Evolutionary conservation across 2,329 filamentous ascomycete genomes (phyloP).

Genomic region (Metarhizium guizhouense): DNA sequence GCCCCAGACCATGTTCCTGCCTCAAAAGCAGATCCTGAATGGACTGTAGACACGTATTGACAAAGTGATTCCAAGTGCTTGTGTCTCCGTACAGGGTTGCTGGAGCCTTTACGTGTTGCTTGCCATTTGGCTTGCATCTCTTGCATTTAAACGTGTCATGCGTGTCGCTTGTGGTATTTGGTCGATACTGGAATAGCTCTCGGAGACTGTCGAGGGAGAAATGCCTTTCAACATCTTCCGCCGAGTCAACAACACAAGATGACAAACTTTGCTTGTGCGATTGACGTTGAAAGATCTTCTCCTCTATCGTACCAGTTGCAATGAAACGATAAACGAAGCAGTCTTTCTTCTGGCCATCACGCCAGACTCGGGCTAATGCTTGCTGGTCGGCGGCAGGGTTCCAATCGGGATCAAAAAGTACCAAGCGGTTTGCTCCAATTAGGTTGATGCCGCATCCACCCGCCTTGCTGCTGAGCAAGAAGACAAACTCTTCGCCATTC

Average conservation of each 20-base stretch:
- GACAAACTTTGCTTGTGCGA: conserved; percentile 97
- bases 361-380: conserved; percentile 93
- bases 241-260: conserved; percentile 91
- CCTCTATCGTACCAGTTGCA: conserved; percentile 92
- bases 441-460: conserved; percentile 94
- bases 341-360: conserved; percentile 97
- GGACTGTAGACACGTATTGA: conserved; percentile 65
- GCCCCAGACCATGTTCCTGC: conserved; percentile 69
- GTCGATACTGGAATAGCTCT: conserved; percentile 88
- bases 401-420: conserved; percentile 96
- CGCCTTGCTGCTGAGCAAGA: conserved; percentile 92
- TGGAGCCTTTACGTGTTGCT: conserved; percentile 79
- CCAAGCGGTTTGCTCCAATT: conserved; percentile 86
- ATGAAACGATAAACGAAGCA: conserved; percentile 99
- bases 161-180: conserved; percentile 80
- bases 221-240: conserved; percentile 93
- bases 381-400: conserved; percentile 97
- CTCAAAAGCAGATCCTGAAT: conserved; percentile 89
- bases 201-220: conserved; percentile 86
- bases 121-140: conserved; percentile 79
- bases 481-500: conserved; percentile 81
- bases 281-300: conserved; percentile 98
- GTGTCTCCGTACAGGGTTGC: conserved; percentile 97
- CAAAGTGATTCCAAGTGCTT: conserved; percentile 98
- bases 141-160: conserved; percentile 99